phyloP scores from a whole-genome alignment of 2,329 filamentous ascomycete species.

The Alternaria sp. region DNA sequence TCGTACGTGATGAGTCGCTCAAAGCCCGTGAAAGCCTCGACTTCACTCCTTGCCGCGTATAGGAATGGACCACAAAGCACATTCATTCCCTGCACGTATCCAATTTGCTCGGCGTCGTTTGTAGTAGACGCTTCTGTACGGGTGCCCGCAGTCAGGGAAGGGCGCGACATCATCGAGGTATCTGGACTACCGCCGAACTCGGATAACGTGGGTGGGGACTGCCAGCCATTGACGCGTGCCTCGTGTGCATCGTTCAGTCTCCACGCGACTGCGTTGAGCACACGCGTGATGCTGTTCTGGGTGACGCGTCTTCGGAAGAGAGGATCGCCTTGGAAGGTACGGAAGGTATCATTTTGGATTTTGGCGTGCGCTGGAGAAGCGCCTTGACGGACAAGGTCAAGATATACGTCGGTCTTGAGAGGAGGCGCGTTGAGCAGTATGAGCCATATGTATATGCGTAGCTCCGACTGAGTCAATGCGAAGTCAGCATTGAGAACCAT shows the following conservation, averaged over 20 bases:
- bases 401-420: constrained; percentile 85
- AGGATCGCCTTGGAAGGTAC: constrained; percentile 95
- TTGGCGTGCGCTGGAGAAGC: constrained; percentile 95
- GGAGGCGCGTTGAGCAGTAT: constrained; percentile 89
- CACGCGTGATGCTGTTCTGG: constrained; percentile 91
- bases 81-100: constrained; percentile 99
- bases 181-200: constrained; percentile 61
- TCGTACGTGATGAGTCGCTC: constrained; percentile 86
- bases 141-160: constrained; percentile 38
- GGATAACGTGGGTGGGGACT: constrained; percentile 59
- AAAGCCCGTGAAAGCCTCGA: constrained; percentile 92
- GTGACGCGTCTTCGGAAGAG: constrained; percentile 94
- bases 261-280: constrained; percentile 96
- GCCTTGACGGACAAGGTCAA: constrained; percentile 88
- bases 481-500: not conserved
- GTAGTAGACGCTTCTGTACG: constrained; percentile 46
- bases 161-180: constrained; percentile 46
- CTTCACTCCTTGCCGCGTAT: constrained; percentile 92
- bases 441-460: constrained; percentile 96
- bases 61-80: constrained; percentile 95
- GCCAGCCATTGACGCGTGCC: constrained; percentile 64
- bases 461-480: constrained; percentile 71
- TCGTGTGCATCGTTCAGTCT: constrained; percentile 81
- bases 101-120: constrained; percentile 72
- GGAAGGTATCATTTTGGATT: constrained; percentile 98